Percentiles rank a stretch among this genome's conserved stretches.
phyloP scores from a whole-genome alignment of 805 yeast species.

The Barnettozyma sp. region DNA sequence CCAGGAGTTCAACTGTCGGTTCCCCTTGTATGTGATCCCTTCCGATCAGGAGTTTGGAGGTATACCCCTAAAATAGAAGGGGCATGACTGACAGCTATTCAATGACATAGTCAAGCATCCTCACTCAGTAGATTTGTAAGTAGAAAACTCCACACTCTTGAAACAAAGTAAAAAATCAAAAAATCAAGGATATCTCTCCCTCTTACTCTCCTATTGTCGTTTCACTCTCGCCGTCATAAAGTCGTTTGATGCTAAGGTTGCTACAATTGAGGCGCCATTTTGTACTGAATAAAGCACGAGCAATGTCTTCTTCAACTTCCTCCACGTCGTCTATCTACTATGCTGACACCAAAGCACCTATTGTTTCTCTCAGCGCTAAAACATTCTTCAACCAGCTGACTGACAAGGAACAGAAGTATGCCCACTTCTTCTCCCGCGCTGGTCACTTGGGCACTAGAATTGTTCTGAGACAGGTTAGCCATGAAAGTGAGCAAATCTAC shows the following conservation, averaged over 20 bases:
- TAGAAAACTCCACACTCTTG: background rate
- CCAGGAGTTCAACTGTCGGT: slow-evolving; percentile 34
- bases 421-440: slow-evolving; percentile 79
- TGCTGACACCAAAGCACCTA: slow-evolving; percentile 64
- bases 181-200: no score
- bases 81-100: background rate
- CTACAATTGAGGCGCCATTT: slow-evolving; percentile 9
- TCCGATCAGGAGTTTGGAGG: slow-evolving; percentile 43
- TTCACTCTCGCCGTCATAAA: no score
- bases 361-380: slow-evolving; percentile 62
- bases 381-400: slow-evolving; percentile 62
- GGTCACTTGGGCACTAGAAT: slow-evolving; percentile 79
- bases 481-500: slow-evolving; percentile 69
- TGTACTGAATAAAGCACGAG: slow-evolving; percentile 1
- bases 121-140: no score
- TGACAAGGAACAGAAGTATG: slow-evolving; percentile 56
- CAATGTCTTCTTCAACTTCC: slow-evolving; percentile 6
- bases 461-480: slow-evolving; percentile 73
- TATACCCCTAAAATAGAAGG: slow-evolving; percentile 24
- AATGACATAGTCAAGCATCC: no score
- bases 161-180: background rate
- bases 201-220: no score
- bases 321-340: slow-evolving; percentile 20
- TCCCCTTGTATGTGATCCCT: slow-evolving; percentile 42
- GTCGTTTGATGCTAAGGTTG: slow-evolving; percentile 8